A percentile compares a stretch with the other conserved stretches of the same genome.
These are phyloP conservation scores for Barbarea vulgaris DNA, from an alignment of 345 rosid genomes.

Conservation along the genomic window DNA sequence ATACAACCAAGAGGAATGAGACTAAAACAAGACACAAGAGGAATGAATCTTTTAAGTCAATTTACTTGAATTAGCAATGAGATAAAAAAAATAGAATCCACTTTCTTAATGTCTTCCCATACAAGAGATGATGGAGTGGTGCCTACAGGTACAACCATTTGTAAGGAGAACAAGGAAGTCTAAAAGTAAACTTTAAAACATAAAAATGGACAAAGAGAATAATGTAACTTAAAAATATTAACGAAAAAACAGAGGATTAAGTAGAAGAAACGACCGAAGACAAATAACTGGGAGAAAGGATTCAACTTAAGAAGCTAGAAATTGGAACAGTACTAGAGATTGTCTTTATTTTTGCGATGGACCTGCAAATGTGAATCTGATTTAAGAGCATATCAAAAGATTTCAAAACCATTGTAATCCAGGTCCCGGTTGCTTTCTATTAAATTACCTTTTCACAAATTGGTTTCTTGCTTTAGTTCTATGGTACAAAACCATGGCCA, in stretches of 20 bases:
- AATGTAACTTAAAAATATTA: too few relatives aligned
- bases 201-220: too few relatives aligned
- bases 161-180: too few relatives aligned
- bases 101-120: too few relatives aligned
- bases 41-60: too few relatives aligned
- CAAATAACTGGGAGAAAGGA: not conserved
- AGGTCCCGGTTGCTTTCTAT: not conserved
- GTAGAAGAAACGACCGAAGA: not conserved
- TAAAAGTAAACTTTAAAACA: too few relatives aligned
- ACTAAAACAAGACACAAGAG: too few relatives aligned
- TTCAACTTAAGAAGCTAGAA: not conserved
- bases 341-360: not conserved
- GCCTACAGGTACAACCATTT: too few relatives aligned
- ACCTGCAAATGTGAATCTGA: not conserved
- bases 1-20: too few relatives aligned
- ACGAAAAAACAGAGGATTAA: not conserved
- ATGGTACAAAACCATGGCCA: conserved; percentile 91
- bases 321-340: not conserved
- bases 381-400: not conserved
- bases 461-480: not conserved
- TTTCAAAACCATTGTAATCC: not conserved
- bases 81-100: too few relatives aligned
- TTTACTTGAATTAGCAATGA: too few relatives aligned
- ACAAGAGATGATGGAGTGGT: too few relatives aligned
- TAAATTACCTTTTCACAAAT: not conserved